Conservation (phyloP, 2,329 filamentous ascomycete genomes). For the Apiospora aurea region DNA sequence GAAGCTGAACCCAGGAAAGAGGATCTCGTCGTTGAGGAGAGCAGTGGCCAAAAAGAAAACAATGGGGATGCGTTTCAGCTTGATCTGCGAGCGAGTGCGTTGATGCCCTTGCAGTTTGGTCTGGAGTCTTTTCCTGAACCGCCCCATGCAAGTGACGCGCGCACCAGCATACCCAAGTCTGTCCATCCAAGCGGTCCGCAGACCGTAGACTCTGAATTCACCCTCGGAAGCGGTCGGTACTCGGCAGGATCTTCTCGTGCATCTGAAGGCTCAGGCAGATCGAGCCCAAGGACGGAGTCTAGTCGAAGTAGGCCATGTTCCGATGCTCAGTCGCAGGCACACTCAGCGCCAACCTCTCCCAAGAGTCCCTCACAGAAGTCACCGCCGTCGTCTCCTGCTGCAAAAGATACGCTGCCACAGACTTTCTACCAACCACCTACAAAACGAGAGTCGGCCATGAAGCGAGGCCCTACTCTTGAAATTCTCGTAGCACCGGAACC, state of each 20-base stretch:
- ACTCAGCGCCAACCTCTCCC: conserved; percentile 33
- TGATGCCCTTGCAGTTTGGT: conserved; percentile 37
- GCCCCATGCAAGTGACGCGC: background rate
- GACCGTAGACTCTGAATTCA: background rate
- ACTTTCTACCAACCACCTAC: conserved; percentile 34
- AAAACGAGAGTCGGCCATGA: conserved; percentile 28
- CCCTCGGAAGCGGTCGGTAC: background rate
- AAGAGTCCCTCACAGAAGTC: conserved; percentile 35
- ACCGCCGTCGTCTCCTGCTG: conserved; percentile 36
- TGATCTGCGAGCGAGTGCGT: conserved; percentile 28
- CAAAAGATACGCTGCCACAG: conserved; percentile 38
- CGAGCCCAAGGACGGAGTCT: conserved; percentile 29
- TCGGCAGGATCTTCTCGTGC: conserved; percentile 10
- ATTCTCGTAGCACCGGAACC: conserved; percentile 34
- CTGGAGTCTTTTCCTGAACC: conserved; percentile 39
- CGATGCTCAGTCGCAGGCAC: conserved; percentile 31
- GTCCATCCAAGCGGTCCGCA: background rate
- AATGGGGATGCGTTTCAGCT: conserved; percentile 28
- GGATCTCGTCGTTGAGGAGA: background rate
- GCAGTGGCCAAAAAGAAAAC: background rate
- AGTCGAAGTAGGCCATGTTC: conserved; percentile 32
- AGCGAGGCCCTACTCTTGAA: conserved; percentile 30
- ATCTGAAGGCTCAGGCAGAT: conserved; percentile 20
- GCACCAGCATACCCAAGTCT: conserved; percentile 24
- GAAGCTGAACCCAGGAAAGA: conserved; percentile 45